Conservation (phyloP, 805 yeast species). For the Gaillardinia entomophila region DNA sequence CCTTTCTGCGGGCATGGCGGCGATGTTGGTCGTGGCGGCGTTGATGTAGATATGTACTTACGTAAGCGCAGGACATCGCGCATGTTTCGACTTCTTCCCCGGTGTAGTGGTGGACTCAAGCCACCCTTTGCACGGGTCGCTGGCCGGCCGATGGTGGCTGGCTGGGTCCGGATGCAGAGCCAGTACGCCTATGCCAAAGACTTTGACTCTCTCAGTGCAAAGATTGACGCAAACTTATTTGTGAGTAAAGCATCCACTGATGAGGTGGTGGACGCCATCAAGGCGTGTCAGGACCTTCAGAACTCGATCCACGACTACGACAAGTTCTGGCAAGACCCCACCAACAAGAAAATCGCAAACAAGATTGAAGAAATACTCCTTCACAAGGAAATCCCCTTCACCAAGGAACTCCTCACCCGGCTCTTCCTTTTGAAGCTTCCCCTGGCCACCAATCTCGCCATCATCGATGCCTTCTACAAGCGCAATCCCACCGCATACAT, state of each 20-base stretch:
- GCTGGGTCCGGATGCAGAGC: too few species aligned
- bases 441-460: slow-evolving; percentile 9
- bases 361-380: slow-evolving; percentile 16
- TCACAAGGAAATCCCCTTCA: slow-evolving; percentile 14
- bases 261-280: slow-evolving; percentile 13
- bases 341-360: slow-evolving; percentile 12
- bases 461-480: slow-evolving; percentile 19
- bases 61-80: too few species aligned
- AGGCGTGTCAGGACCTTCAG: slow-evolving; percentile 17
- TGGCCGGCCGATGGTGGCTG: too few species aligned
- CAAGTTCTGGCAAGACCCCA: slow-evolving; percentile 17
- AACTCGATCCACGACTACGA: slow-evolving; percentile 11
- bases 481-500: slow-evolving; percentile 23
- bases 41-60: too few species aligned
- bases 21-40: too few species aligned
- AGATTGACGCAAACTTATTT: slow-evolving; percentile 4
- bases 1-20: too few species aligned
- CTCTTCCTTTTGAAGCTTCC: slow-evolving; percentile 31
- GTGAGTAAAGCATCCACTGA: slow-evolving; percentile 1
- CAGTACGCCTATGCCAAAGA: slow-evolving; percentile 8
- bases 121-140: too few species aligned
- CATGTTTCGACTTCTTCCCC: too few species aligned
- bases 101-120: too few species aligned
- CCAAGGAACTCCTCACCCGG: slow-evolving; percentile 17
- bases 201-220: slow-evolving; percentile 6